phyloP scores from a whole-genome alignment of 2,329 filamentous ascomycete species.

The Delphinella strobiligena region DNA sequence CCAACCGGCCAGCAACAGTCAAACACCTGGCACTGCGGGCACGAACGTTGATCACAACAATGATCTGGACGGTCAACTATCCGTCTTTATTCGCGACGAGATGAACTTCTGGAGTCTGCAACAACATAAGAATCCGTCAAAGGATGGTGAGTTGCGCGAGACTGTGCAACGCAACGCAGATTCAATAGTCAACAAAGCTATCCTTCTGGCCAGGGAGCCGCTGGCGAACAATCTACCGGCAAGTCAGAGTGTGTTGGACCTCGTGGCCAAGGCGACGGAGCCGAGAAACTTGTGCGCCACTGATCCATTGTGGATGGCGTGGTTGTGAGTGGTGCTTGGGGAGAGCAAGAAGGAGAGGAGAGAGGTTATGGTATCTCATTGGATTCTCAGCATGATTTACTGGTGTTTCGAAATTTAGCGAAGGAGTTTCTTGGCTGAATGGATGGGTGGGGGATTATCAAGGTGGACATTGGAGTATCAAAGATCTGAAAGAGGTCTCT shows the following conservation, averaged over 20 bases:
- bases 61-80: slow-evolving; percentile 90
- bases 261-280: slow-evolving; percentile 86
- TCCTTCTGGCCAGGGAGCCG: slow-evolving; percentile 62
- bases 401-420: too few relatives aligned
- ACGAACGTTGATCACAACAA: slow-evolving; percentile 11
- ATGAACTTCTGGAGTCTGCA: slow-evolving; percentile 95
- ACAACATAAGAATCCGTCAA: slow-evolving; percentile 53
- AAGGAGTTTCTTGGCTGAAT: too few relatives aligned
- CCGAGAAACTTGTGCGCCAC: slow-evolving; percentile 78
- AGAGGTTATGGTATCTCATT: too few relatives aligned
- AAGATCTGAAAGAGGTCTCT: too few relatives aligned
- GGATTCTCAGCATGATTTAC: slow-evolving; percentile 5
- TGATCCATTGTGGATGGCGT: slow-evolving; percentile 96
- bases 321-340: slow-evolving; percentile 53
- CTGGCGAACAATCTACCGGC: slow-evolving; percentile 64
- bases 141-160: slow-evolving; percentile 60
- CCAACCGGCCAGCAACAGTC: background rate
- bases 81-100: slow-evolving; percentile 91
- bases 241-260: slow-evolving; percentile 92
- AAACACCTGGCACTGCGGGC: background rate
- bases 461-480: too few relatives aligned
- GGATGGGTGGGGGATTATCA: too few relatives aligned
- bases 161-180: slow-evolving; percentile 79
- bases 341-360: background rate
- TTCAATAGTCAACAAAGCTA: slow-evolving; percentile 79